Evolutionary conservation across 306 rosid genomes (phyloP).

Genomic region (Acacia acuminata): DNA sequence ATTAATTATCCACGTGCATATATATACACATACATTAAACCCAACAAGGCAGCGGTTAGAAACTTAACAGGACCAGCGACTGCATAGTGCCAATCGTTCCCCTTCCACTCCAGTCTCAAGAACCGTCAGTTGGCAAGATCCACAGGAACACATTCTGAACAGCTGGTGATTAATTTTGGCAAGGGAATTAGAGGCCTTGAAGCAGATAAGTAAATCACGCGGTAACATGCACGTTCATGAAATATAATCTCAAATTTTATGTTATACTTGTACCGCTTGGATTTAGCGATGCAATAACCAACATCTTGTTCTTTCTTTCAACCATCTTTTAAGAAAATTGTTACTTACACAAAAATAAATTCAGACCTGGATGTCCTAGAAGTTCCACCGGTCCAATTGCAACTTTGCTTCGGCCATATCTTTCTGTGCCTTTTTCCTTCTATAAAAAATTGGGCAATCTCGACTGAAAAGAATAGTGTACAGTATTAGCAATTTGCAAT

Average conservation of each 20-base stretch:
- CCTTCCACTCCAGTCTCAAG: not conserved
- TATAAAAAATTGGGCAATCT: conserved; percentile 94
- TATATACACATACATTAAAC: not conserved
- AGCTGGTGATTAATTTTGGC: not conserved
- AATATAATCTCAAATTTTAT: too few species aligned
- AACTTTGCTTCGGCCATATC: conserved; percentile 93
- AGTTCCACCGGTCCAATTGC: conserved; percentile 91
- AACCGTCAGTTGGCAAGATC: not conserved
- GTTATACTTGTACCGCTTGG: not conserved
- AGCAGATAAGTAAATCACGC: not conserved
- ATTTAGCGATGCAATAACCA: not conserved
- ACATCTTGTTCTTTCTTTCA: not conserved
- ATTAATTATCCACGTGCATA: not conserved
- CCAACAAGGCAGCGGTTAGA: not conserved
- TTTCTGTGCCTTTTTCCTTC: conserved; percentile 94
- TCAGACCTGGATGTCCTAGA: conserved; percentile 47
- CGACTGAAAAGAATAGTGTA: conserved; percentile 61
- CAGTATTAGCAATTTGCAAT: conserved; percentile 23
- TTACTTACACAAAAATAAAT: not conserved
- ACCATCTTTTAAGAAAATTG: not conserved
- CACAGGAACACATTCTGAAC: not conserved
- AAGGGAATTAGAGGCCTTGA: not conserved
- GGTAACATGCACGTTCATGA: not conserved
- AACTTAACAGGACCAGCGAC: not conserved
- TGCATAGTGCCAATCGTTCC: not conserved